Conservation (phyloP, 495 filamentous ascomycete species). For the Barbatosphaeria neglecta region DNA sequence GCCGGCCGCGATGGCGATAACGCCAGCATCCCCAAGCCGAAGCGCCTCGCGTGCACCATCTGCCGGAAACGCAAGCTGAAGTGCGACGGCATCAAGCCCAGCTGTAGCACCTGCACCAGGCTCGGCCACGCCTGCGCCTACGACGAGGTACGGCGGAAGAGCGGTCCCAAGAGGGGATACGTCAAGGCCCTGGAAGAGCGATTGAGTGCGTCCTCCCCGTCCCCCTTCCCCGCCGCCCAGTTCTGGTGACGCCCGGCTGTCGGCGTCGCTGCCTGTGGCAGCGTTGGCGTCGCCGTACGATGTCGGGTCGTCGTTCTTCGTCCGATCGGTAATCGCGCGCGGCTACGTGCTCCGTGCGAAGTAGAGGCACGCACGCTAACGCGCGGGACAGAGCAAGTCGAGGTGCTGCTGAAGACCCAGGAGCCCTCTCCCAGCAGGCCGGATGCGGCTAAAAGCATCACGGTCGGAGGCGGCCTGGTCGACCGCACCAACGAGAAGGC, state of each 20-base stretch:
- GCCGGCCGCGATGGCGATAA: slow-evolving; percentile 39
- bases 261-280: slow-evolving; percentile 2
- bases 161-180: slow-evolving; percentile 94
- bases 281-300: not conserved
- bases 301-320: too few species aligned
- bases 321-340: too few species aligned
- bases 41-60: slow-evolving; percentile 93
- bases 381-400: slow-evolving; percentile 67
- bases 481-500: slow-evolving; percentile 16
- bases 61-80: slow-evolving; percentile 89
- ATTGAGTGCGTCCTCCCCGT: slow-evolving; percentile 52
- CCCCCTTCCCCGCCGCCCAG: slow-evolving; percentile 3
- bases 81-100: slow-evolving; percentile 67
- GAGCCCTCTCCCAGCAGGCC: slow-evolving; percentile 29
- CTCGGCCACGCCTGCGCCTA: slow-evolving; percentile 88
- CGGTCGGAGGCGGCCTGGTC: slow-evolving; percentile 10
- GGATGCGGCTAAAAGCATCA: slow-evolving; percentile 18
- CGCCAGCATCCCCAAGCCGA: slow-evolving; percentile 62
- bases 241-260: not conserved
- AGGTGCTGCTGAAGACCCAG: slow-evolving; percentile 75
- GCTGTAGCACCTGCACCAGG: slow-evolving; percentile 84
- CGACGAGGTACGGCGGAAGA: slow-evolving; percentile 94
- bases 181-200: slow-evolving; percentile 95
- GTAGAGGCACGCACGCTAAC: too few species aligned
- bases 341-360: too few species aligned